Evolutionary conservation across 1,284 basidiomycete genomes (phyloP).

Genomic region (Coniferiporia sulphurascens): DNA sequence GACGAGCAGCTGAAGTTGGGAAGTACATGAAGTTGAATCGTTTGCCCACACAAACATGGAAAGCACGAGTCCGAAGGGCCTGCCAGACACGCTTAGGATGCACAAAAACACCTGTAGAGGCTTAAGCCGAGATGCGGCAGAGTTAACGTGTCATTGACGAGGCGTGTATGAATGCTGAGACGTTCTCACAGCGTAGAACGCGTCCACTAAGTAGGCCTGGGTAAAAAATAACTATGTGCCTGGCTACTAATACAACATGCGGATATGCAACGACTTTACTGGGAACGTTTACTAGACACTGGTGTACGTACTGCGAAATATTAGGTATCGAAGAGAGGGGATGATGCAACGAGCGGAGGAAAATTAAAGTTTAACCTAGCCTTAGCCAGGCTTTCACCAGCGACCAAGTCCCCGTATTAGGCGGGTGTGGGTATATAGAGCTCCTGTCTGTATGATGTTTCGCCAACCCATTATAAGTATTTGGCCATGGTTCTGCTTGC

Average conservation of each 20-base stretch:
- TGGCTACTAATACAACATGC: slow-evolving; percentile 13
- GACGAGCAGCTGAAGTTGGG: slow-evolving; percentile 70
- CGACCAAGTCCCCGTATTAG: background rate
- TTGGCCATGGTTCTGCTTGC: background rate
- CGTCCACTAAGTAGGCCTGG: no score
- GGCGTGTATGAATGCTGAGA: background rate
- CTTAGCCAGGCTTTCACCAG: slow-evolving; percentile 18
- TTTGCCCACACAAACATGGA: background rate
- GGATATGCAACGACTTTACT: background rate
- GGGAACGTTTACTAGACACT: slow-evolving; percentile 4
- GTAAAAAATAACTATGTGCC: background rate
- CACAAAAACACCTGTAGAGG: background rate
- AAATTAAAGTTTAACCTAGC: slow-evolving; percentile 9
- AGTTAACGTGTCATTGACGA: slow-evolving; percentile 8
- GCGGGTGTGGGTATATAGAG: background rate
- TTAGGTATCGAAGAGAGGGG: background rate
- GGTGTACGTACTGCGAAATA: background rate
- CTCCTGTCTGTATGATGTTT: background rate
- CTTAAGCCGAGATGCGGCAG: background rate
- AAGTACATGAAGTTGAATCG: slow-evolving; percentile 66
- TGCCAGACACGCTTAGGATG: background rate
- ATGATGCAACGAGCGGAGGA: slow-evolving; percentile 1
- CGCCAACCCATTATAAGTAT: background rate
- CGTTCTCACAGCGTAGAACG: background rate
- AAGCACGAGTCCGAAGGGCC: background rate